These are phyloP conservation scores for Warburgia ugandensis DNA, from an alignment of 164 flowering plant species.

Conservation along the genomic window DNA sequence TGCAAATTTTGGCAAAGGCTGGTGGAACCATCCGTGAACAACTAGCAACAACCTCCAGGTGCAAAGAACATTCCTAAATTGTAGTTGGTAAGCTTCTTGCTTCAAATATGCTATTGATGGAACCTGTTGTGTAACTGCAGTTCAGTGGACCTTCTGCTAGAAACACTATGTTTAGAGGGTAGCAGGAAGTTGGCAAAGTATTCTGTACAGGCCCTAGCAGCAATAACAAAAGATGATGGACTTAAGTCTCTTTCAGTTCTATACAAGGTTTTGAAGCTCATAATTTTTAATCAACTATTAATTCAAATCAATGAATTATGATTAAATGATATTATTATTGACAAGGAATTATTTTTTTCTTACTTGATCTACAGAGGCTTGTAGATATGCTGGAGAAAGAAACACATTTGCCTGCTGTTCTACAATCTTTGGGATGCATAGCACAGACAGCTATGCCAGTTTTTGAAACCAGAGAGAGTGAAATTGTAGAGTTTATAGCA, in stretches of 20 bases:
- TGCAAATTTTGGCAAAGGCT: conserved; percentile 85
- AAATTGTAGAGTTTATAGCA: conserved; percentile 64
- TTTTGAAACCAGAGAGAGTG: conserved; percentile 92
- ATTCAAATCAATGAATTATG: no score
- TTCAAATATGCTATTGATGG: no score
- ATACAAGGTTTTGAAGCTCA: conserved; percentile 61
- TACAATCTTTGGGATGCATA: conserved; percentile 93
- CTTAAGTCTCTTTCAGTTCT: conserved; percentile 89
- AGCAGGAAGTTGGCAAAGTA: conserved; percentile 92
- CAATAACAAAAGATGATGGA: conserved; percentile 94
- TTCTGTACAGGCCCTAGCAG: conserved; percentile 94
- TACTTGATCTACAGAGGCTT: conserved; percentile 56
- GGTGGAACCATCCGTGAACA: conserved; percentile 94
- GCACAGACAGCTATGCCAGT: conserved; percentile 95
- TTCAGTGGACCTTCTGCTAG: conserved; percentile 80
- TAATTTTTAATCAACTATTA: no score
- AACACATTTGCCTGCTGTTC: conserved; percentile 77
- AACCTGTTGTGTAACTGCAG: conserved; percentile 48
- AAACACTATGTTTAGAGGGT: conserved; percentile 87
- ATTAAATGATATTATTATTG: no score
- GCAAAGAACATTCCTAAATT: no score
- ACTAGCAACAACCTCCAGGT: conserved; percentile 73
- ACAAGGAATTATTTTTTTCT: no score
- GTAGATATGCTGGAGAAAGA: conserved; percentile 88
- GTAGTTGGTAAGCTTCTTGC: no score